Conservation (phyloP, 2,329 filamentous ascomycete species). For the Fusarium siculi region DNA sequence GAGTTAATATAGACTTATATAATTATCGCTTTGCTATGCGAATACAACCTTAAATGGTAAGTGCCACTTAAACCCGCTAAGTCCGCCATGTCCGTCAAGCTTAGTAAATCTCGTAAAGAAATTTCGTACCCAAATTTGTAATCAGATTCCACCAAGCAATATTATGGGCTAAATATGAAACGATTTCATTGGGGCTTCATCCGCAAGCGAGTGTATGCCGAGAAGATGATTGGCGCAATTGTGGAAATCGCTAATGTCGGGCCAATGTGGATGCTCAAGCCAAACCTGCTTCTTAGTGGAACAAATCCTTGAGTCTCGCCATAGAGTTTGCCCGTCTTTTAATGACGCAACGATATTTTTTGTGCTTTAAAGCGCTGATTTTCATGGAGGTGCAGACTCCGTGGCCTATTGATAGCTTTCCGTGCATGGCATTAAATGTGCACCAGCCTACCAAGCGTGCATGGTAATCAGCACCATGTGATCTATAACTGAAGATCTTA, state of each 20-base stretch:
- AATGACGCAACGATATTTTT: neutral
- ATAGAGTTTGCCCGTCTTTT: too few species aligned
- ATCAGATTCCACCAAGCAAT: rapidly evolving
- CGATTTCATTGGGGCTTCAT: rapidly evolving
- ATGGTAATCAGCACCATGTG: neutral
- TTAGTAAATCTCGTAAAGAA: rapidly evolving
- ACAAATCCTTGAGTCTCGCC: too few species aligned
- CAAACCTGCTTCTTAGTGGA: neutral
- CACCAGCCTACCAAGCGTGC: neutral
- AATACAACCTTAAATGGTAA: neutral
- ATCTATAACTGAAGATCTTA: neutral
- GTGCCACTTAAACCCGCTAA: neutral
- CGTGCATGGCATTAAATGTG: too few species aligned
- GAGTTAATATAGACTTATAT: rapidly evolving
- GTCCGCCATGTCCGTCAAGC: rapidly evolving
- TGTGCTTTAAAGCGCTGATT: too few species aligned
- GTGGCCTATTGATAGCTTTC: neutral
- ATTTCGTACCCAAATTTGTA: rapidly evolving
- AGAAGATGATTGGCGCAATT: neutral
- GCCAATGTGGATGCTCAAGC: too few species aligned
- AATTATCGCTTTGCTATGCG: neutral
- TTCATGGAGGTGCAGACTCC: neutral
- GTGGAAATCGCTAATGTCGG: too few species aligned
- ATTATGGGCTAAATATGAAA: rapidly evolving
- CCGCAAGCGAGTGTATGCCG: rapidly evolving